Evolutionary conservation across 208 protist species (phyloP).

Genomic region (Trypanosoma platydactyli): DNA sequence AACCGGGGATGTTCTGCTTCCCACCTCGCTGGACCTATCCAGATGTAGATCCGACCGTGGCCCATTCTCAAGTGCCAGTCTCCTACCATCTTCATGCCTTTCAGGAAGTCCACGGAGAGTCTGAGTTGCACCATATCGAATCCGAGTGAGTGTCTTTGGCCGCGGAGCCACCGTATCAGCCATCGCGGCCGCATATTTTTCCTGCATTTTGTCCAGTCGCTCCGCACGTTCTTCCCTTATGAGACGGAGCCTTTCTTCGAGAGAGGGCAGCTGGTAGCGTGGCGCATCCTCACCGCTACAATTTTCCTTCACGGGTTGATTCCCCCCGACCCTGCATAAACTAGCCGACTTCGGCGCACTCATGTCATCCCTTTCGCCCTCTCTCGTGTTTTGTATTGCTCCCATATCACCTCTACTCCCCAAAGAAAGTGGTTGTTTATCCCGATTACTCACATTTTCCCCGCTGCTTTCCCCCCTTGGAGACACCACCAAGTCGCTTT

Average conservation of each 20-base stretch:
- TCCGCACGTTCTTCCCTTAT: constrained; percentile 53
- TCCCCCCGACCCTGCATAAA: neutral
- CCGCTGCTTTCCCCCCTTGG: neutral
- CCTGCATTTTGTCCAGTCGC: constrained; percentile 42
- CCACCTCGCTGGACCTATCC: too few species aligned
- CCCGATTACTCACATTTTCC: neutral
- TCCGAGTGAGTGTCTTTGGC: constrained; percentile 58
- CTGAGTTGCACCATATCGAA: constrained; percentile 42
- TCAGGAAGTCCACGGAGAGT: constrained; percentile 21
- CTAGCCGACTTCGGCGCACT: neutral
- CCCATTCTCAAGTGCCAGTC: constrained; percentile 18
- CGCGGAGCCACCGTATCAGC: constrained; percentile 56
- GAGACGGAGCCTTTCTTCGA: constrained; percentile 27
- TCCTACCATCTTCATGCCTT: too few species aligned
- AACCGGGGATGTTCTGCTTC: too few species aligned
- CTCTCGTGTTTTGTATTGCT: too few species aligned
- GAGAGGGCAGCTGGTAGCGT: constrained; percentile 6
- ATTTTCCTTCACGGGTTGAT: neutral
- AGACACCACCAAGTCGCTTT: neutral
- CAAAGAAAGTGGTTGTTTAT: neutral
- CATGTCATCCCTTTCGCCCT: neutral
- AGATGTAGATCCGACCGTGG: too few species aligned
- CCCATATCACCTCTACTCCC: neutral
- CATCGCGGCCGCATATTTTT: constrained; percentile 37
- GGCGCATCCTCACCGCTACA: neutral